A percentile compares a stretch with the other conserved stretches of the same genome.
phyloP scores from a whole-genome alignment of 768 basidiomycete species.

The Lentinus brumalis region DNA sequence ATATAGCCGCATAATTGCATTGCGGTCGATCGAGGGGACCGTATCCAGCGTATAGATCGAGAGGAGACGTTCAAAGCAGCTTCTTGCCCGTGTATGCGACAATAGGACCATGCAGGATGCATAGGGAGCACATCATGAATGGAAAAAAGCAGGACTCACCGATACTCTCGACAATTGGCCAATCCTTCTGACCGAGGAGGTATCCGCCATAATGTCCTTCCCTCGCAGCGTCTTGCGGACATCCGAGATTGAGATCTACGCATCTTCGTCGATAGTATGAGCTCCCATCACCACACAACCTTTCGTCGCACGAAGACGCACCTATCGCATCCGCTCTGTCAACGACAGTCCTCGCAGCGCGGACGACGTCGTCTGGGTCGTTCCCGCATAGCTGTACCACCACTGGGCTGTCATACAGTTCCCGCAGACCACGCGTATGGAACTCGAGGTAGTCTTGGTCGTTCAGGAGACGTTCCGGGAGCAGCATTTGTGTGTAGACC shows the following conservation, averaged over 20 bases:
- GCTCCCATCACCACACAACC: no score
- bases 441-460: constrained; percentile 67
- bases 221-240: constrained; percentile 70
- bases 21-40: no score
- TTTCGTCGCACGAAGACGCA: constrained; percentile 23
- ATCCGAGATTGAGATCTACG: constrained; percentile 79
- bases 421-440: constrained; percentile 58
- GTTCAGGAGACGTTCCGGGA: constrained; percentile 59
- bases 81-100: no score
- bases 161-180: constrained; percentile 66
- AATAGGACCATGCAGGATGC: no score
- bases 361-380: constrained; percentile 59
- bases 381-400: constrained; percentile 78
- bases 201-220: constrained; percentile 76
- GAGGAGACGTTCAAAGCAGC: no score
- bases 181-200: constrained; percentile 70
- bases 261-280: constrained; percentile 7
- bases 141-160: constrained; percentile 41
- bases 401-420: constrained; percentile 45
- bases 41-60: no score
- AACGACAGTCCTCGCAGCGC: constrained; percentile 62
- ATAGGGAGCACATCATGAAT: no score
- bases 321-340: constrained; percentile 70
- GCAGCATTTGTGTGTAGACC: constrained; percentile 79
- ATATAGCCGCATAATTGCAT: no score